phyloP scores from a whole-genome alignment of 108 stramenopile species.

The Skeletonema potamos region DNA sequence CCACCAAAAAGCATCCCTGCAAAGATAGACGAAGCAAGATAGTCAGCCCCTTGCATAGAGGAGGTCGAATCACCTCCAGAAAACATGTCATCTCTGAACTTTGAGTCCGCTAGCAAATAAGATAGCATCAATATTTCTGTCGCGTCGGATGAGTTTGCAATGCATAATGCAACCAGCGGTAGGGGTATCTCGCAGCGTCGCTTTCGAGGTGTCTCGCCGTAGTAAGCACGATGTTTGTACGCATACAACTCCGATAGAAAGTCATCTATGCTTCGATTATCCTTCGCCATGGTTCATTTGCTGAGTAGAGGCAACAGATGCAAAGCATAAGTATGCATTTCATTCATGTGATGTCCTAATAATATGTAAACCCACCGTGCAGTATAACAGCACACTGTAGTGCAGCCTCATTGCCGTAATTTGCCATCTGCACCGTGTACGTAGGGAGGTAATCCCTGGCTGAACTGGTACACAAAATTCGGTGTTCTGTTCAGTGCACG shows the following conservation, averaged over 20 bases:
- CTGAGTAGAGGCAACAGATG: too few species aligned
- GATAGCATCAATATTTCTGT: slow-evolving; percentile 78
- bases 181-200: slow-evolving; percentile 20
- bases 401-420: too few species aligned
- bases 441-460: too few species aligned
- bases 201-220: not conserved
- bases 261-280: slow-evolving; percentile 3
- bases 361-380: too few species aligned
- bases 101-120: slow-evolving; percentile 61
- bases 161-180: slow-evolving; percentile 59
- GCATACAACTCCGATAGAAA: not conserved
- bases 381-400: too few species aligned
- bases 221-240: not conserved
- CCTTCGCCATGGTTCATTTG: too few species aligned
- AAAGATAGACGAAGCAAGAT: slow-evolving; percentile 77
- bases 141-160: slow-evolving; percentile 75
- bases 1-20: slow-evolving; percentile 84
- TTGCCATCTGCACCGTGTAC: too few species aligned
- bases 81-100: slow-evolving; percentile 48
- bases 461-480: too few species aligned
- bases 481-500: too few species aligned
- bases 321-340: too few species aligned
- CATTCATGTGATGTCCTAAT: too few species aligned
- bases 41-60: slow-evolving; percentile 37
- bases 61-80: slow-evolving; percentile 16